Evolutionary conservation across 345 rosid species (phyloP), one percentile per base, ranked within the genome.

Genomic region (Adansonia digitata): DNA sequence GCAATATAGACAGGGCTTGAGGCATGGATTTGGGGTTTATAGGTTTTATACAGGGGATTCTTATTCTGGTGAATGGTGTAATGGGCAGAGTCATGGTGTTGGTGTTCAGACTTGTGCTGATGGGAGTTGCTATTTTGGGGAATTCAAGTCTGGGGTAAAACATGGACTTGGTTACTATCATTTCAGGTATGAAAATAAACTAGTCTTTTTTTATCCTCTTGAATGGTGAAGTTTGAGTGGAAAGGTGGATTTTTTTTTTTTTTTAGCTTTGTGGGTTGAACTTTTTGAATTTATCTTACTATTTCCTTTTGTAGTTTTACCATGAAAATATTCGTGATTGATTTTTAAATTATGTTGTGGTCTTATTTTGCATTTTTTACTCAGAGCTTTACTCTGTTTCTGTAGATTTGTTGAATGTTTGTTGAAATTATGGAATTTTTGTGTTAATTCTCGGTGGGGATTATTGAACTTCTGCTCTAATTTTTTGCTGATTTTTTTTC

Each of bases 151-250:
- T 31, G 99, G 93, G 37, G 90, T 91, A 56, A 95, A 95, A 73
- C 99, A 95, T 77, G 98, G 99, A 67, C 87, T 90, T 77, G 98
- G 99, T 17, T 87, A 82, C 78, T 95, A 95, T 85, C 88, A 91
- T 84, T 95, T 92, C 89, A 90, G 98, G 99, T 94, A 72, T 46
- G 37, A 61, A 45, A 34, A 62, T 18, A 17, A 31, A 11, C 34
- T 45, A 2, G 24, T 37, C 0, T 39, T 39, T 9, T 59, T 59
- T n/a, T 55, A 24, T 51, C 39, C 72, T 73, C 3, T 5, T 24
- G 34, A 39, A 2, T 12, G 43, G 37, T 46, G n/a, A 48, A 27
- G 45, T n/a, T 76, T 12, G 53, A 48, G 20, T 17, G 53, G 17
- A 14, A 42, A 42, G 13, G 2, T 42, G 15, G 14, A 39, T 39